Percentiles rank a stretch among this genome's conserved stretches.
phyloP scores from a whole-genome alignment of 2,329 filamentous ascomycete genomes.

The Talaromyces pinophilus region DNA sequence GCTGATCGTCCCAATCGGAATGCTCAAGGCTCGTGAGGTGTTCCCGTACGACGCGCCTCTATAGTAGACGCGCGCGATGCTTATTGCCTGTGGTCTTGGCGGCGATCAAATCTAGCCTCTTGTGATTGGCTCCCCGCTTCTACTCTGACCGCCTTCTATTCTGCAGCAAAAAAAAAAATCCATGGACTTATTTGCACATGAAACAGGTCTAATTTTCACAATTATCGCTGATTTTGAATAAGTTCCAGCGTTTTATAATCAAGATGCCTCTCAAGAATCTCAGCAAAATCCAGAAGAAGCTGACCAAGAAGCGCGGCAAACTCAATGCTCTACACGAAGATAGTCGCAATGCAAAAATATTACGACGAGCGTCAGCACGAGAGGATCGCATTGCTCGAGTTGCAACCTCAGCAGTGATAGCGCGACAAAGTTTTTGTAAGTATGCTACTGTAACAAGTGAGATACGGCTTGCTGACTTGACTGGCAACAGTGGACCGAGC shows the following conservation, averaged over 20 bases:
- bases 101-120: not conserved
- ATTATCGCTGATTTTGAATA: not conserved
- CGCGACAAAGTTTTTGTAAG: slow-evolving; percentile 72
- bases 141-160: slow-evolving; percentile 35
- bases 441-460: slow-evolving; percentile 18
- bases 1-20: slow-evolving; percentile 17
- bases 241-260: not conserved
- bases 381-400: slow-evolving; percentile 80
- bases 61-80: slow-evolving; percentile 15
- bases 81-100: slow-evolving; percentile 7
- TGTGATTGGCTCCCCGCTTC: slow-evolving; percentile 17
- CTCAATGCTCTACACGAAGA: slow-evolving; percentile 80
- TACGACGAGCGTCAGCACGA: slow-evolving; percentile 75
- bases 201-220: not conserved
- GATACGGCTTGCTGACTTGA: slow-evolving; percentile 16
- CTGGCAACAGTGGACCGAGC: slow-evolving; percentile 62
- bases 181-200: not conserved
- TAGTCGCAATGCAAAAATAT: slow-evolving; percentile 78
- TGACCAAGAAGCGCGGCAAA: slow-evolving; percentile 78
- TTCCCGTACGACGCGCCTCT: slow-evolving; percentile 18
- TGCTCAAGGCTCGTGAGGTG: slow-evolving; percentile 15
- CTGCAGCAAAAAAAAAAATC: slow-evolving; percentile 31
- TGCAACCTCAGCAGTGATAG: slow-evolving; percentile 67
- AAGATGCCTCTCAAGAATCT: slow-evolving; percentile 71
- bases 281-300: slow-evolving; percentile 83